Conservation (phyloP, 768 basidiomycete genomes). For the Mycena albidolilacea region DNA sequence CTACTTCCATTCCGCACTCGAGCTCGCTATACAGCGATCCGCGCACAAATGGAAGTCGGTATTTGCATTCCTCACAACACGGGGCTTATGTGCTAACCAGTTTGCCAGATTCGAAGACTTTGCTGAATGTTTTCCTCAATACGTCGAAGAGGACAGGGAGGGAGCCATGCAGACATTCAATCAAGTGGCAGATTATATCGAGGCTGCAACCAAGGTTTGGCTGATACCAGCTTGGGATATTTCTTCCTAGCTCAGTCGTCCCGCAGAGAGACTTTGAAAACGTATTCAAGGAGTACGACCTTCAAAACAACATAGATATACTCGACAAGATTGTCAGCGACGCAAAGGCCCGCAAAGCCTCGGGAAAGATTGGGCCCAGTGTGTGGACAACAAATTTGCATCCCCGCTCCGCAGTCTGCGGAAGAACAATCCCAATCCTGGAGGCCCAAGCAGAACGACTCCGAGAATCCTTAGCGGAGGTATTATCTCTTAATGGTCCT, state of each 20-base stretch:
- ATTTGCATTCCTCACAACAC: not conserved
- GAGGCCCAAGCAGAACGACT: conserved; percentile 58
- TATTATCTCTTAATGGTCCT: conserved; percentile 38
- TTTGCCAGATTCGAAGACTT: conserved; percentile 67
- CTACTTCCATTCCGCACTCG: conserved; percentile 69
- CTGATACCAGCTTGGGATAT: not conserved
- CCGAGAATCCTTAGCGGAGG: conserved; percentile 55
- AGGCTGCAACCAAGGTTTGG: conserved; percentile 65
- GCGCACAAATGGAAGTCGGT: conserved; percentile 74
- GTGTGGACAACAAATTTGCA: conserved; percentile 77
- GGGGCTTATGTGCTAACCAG: conserved; percentile 6
- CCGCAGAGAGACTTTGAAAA: conserved; percentile 72
- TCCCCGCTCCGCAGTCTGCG: conserved; percentile 73
- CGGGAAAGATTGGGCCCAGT: conserved; percentile 65
- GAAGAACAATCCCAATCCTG: conserved; percentile 74
- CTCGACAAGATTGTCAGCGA: conserved; percentile 80
- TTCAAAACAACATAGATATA: conserved; percentile 78
- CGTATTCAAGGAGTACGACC: conserved; percentile 77
- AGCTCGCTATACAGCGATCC: conserved; percentile 68
- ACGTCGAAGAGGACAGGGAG: conserved; percentile 76
- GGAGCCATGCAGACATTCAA: conserved; percentile 73
- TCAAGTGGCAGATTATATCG: conserved; percentile 80
- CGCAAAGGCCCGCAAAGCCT: conserved; percentile 70
- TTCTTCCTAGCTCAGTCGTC: conserved; percentile 5
- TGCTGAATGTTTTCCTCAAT: conserved; percentile 76